phyloP scores from a whole-genome alignment of 2,329 filamentous ascomycete species.

The Gnomoniopsis smithogilvyi region DNA sequence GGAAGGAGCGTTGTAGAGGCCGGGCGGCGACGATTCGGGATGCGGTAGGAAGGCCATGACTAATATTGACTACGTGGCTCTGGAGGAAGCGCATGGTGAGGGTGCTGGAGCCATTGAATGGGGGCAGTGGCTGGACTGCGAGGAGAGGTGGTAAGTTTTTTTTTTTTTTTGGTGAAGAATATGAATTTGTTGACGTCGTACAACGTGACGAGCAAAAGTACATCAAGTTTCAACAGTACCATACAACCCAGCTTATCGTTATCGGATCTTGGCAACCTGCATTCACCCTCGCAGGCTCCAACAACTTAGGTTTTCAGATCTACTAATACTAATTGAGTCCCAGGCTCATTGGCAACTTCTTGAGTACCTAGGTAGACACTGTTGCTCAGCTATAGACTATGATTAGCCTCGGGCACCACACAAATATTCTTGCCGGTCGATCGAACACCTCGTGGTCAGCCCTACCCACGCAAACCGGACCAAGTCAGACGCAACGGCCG shows the following conservation, averaged over 20 bases:
- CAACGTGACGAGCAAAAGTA: background rate
- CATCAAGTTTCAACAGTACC: background rate
- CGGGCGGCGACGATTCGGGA: slow-evolving; percentile 22
- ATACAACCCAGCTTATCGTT: slow-evolving; percentile 1
- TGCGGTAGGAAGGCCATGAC: slow-evolving; percentile 24
- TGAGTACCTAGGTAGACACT: no score
- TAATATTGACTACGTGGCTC: slow-evolving; percentile 12
- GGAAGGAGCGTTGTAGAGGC: slow-evolving; percentile 33
- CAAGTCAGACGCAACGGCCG: no score
- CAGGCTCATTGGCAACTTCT: no score
- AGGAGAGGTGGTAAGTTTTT: background rate
- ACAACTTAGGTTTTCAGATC: no score
- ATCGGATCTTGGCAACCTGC: background rate
- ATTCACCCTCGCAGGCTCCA: no score
- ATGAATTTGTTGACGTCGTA: background rate
- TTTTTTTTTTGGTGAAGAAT: no score
- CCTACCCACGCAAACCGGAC: no score
- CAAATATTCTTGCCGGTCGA: no score
- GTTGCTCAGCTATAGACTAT: no score
- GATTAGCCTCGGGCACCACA: no score
- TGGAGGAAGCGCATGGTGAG: slow-evolving; percentile 16
- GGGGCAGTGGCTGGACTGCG: background rate
- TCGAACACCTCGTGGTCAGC: no score
- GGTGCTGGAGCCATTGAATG: slow-evolving; percentile 12
- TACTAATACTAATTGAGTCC: no score